A percentile compares a stretch with the other conserved stretches of the same genome.
Conservation (phyloP, 257 asterid genomes). For the Striga asiatica region DNA sequence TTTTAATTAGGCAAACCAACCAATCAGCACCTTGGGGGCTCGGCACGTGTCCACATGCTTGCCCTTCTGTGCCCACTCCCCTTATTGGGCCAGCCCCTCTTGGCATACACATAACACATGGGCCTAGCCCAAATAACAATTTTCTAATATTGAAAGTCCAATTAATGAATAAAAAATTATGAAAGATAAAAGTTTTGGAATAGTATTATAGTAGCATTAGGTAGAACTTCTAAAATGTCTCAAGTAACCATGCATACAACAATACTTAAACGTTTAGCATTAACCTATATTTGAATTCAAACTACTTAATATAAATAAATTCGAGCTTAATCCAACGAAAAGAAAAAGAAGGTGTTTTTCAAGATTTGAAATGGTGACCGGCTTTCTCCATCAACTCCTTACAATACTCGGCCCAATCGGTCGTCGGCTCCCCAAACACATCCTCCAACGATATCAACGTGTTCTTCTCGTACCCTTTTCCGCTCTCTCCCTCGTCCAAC, state of each 20-base stretch:
- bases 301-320: no score
- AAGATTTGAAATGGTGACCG: conserved; percentile 4
- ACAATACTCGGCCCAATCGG: conserved; percentile 6
- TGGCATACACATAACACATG: background rate
- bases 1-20: background rate
- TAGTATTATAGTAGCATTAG: no score
- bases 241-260: no score
- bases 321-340: no score
- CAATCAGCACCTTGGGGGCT: conserved; percentile 6
- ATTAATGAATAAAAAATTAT: no score
- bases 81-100: background rate
- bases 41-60: conserved; percentile 18
- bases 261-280: no score
- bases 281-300: no score
- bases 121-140: background rate
- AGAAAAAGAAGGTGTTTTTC: background rate
- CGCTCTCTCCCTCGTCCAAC: conserved; percentile 8
- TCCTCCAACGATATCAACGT: conserved; percentile 22
- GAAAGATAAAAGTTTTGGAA: no score
- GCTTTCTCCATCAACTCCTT: conserved; percentile 9
- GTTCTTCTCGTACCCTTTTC: background rate
- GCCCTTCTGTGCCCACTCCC: background rate
- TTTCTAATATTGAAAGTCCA: no score
- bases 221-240: no score
- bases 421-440: conserved; percentile 15